These are phyloP conservation scores for Kappamyces sp. DNA, from an alignment of 192 early-diverging fungal genomes.

Conservation along the genomic window DNA sequence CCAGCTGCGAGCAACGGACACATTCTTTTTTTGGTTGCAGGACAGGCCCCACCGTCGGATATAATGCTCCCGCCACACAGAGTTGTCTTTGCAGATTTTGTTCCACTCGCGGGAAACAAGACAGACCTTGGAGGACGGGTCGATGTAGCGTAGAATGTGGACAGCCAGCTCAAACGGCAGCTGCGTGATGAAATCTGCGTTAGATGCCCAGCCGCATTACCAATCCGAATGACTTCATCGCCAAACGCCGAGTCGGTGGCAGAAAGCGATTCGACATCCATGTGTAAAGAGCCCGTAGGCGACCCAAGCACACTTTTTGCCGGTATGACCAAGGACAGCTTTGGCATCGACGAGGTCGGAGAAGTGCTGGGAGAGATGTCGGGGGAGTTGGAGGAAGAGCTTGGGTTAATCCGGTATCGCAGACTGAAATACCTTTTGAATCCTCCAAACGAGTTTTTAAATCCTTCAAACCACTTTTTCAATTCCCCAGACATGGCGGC, in stretches of 20 bases:
- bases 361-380: too few relatives aligned
- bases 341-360: too few relatives aligned
- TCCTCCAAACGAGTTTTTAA: too few relatives aligned
- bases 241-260: slow-evolving; percentile 50
- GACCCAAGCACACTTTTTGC: too few relatives aligned
- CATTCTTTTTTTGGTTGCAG: neutral
- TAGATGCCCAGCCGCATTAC: slow-evolving; percentile 2
- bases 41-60: neutral
- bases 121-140: slow-evolving; percentile 13
- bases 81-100: slow-evolving; percentile 26
- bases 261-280: slow-evolving; percentile 28
- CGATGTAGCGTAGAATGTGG: slow-evolving; percentile 29
- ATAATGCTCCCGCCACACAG: slow-evolving; percentile 26
- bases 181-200: slow-evolving; percentile 27
- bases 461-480: too few relatives aligned
- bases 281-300: too few relatives aligned
- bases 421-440: too few relatives aligned
- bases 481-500: too few relatives aligned
- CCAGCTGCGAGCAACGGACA: slow-evolving; percentile 21
- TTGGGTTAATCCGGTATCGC: too few relatives aligned
- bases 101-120: slow-evolving; percentile 36
- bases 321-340: too few relatives aligned
- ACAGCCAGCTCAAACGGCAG: slow-evolving; percentile 40
- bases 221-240: slow-evolving; percentile 26
- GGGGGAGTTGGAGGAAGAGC: too few relatives aligned